Evolutionary conservation across 768 basidiomycete genomes (phyloP), one percentile per base, ranked within the genome.

Genomic region (Pulveroboletus ravenelii): DNA sequence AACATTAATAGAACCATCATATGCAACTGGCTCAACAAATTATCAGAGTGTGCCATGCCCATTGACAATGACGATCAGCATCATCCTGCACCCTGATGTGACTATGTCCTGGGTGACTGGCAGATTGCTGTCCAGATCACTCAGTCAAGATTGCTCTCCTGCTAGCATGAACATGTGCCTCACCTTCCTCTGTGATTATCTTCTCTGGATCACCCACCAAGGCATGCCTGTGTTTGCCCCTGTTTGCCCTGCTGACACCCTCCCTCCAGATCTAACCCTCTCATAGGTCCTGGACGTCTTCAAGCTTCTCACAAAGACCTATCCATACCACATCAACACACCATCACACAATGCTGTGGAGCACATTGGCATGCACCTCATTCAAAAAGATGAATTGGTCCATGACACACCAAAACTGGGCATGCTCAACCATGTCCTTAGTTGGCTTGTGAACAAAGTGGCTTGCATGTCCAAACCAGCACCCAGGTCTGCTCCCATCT

Each of bases 321-420:
- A 90, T 66, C 81, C 87, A 14, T 80, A 85, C 58, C 93, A 93
- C 72, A 71, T 80, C 38, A 91, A 94, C 64, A 65, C 75, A 3
- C 62, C 74, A 42, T 93, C 91, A 1, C 74, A 84, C 53, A 76
- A 80, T 48, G 87, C 87, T 2, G 86, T 89, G 1, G 83, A 90
- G 59, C 69, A 70, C 2, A 76, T 91, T 29, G 82, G 79, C 0
- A 76, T 80, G 63, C 79, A 80, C 41, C 59, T 93, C 47, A 78
- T 89, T n/a, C 70, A 72, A 23, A 79, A 78, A 34, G 87, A 91
- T 56, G 80, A 84, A 51, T 51, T 77, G 70, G 13, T 60, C 71
- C 42, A 20, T 58, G 9, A 72, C 71, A 25, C 40, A 76, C 68
- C 64, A 17, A 80, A 75, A 55, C 62, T 82, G 14, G 85, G 85